A percentile compares a stretch with the other conserved stretches of the same genome.
phyloP scores from a whole-genome alignment of 352 stramenopile species.

The Hyphochytrium catenoides region DNA sequence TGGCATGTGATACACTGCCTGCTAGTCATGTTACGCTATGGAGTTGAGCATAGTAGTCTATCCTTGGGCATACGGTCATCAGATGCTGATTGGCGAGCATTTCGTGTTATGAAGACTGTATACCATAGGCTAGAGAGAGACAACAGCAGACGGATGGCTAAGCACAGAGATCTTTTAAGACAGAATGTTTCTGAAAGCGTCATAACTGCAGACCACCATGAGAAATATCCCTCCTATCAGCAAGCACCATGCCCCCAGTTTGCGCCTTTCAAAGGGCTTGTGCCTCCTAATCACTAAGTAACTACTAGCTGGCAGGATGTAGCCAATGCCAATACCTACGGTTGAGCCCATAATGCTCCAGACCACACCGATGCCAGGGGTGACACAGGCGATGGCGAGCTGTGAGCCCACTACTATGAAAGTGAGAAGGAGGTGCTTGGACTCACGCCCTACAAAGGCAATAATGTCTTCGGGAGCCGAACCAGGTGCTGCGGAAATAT shows the following conservation, averaged over 20 bases:
- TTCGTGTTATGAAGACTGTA: too few species aligned
- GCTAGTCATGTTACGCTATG: too few species aligned
- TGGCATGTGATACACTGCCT: too few species aligned
- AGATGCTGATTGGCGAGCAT: too few species aligned
- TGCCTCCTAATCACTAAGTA: constrained; percentile 55
- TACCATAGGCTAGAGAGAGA: too few species aligned
- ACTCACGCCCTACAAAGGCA: too few species aligned
- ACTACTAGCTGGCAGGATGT: constrained; percentile 55
- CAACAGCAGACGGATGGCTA: too few species aligned
- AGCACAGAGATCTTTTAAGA: too few species aligned
- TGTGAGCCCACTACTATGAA: constrained; percentile 27
- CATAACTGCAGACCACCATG: constrained; percentile 24
- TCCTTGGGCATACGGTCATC: too few species aligned
- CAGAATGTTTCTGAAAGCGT: constrained; percentile 9
- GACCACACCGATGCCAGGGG: constrained; percentile 46
- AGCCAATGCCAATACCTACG: constrained; percentile 55
- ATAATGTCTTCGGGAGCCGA: too few species aligned
- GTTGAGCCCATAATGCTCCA: constrained; percentile 70
- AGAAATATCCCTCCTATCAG: constrained; percentile 36
- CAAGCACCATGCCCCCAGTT: constrained; percentile 42
- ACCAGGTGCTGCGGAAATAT: too few species aligned
- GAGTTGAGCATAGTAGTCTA: too few species aligned
- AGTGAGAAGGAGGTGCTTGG: constrained; percentile 32
- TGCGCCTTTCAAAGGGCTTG: constrained; percentile 32
- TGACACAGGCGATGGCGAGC: constrained; percentile 32